phyloP scores from a whole-genome alignment of 805 yeast genomes.

The Millerozyma miso region DNA sequence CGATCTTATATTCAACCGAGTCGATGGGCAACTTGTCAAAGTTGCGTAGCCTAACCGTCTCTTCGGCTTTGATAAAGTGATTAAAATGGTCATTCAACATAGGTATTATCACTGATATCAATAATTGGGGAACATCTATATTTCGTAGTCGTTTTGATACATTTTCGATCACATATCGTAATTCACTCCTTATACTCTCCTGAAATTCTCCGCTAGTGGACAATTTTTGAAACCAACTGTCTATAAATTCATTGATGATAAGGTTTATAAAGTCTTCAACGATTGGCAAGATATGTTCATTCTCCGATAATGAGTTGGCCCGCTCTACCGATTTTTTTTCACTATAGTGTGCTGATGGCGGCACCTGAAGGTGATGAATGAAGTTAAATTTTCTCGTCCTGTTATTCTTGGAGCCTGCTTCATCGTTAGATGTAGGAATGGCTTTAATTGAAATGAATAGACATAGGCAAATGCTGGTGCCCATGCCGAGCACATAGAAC shows the following conservation, averaged over 20 bases:
- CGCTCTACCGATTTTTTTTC: too few species aligned
- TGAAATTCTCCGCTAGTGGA: conserved; percentile 28
- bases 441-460: neutral
- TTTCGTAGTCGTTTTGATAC: conserved; percentile 39
- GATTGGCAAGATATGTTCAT: conserved; percentile 17
- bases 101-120: conserved; percentile 61
- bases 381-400: neutral
- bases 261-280: conserved; percentile 47
- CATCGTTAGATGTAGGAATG: neutral
- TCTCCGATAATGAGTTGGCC: neutral
- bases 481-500: neutral
- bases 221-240: conserved; percentile 52
- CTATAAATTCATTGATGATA: conserved; percentile 50
- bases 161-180: conserved; percentile 37
- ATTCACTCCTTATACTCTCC: conserved; percentile 40
- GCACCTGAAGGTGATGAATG: neutral
- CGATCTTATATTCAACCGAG: conserved; percentile 33
- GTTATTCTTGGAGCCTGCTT: neutral
- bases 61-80: conserved; percentile 43
- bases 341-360: neutral
- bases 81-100: conserved; percentile 60
- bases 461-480: neutral
- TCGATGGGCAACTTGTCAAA: conserved; percentile 7
- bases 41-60: conserved; percentile 23
- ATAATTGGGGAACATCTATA: conserved; percentile 52